Percentiles rank a stretch among this genome's conserved stretches.
Evolutionary conservation across 192 early-diverging fungal genomes (phyloP).

Genomic region (Entomortierella lignicola): DNA sequence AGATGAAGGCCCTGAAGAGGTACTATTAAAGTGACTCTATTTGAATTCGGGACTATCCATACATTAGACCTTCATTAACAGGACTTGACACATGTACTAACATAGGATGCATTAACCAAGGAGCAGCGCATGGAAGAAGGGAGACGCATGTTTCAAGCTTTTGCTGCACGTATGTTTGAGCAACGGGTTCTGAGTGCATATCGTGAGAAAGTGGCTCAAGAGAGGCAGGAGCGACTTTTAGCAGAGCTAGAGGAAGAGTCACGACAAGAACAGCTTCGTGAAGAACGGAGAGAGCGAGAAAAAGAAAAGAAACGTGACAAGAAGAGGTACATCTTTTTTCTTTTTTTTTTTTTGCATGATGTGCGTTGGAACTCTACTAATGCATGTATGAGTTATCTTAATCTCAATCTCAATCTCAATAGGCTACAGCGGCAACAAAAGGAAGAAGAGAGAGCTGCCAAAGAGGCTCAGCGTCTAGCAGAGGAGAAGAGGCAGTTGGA

Average conservation of each 20-base stretch:
- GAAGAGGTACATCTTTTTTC: slow-evolving; percentile 66
- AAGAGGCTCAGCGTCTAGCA: slow-evolving; percentile 67
- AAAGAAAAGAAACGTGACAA: slow-evolving; percentile 81
- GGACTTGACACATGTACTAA: not conserved
- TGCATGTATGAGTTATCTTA: not conserved
- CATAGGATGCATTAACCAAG: slow-evolving; percentile 79
- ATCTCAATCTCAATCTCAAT: not conserved
- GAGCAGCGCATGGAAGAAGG: slow-evolving; percentile 94
- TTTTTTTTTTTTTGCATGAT: not conserved
- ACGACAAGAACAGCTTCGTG: slow-evolving; percentile 67
- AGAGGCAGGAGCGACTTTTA: slow-evolving; percentile 88
- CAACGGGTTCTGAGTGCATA: slow-evolving; percentile 94
- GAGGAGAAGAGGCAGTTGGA: slow-evolving; percentile 54
- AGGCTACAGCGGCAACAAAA: slow-evolving; percentile 78
- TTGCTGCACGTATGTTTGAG: slow-evolving; percentile 97
- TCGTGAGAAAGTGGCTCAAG: slow-evolving; percentile 92
- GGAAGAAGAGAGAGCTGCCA: slow-evolving; percentile 71
- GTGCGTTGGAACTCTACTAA: too few species aligned
- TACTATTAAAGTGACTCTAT: slow-evolving; percentile 2
- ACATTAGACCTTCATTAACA: not conserved
- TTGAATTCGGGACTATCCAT: not conserved
- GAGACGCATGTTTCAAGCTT: slow-evolving; percentile 93
- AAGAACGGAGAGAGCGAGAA: slow-evolving; percentile 67
- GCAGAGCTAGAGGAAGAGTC: slow-evolving; percentile 92
- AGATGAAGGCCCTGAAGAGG: slow-evolving; percentile 67